Conservation (phyloP, 768 basidiomycete genomes). For the Macrolepiota albuminosa region DNA sequence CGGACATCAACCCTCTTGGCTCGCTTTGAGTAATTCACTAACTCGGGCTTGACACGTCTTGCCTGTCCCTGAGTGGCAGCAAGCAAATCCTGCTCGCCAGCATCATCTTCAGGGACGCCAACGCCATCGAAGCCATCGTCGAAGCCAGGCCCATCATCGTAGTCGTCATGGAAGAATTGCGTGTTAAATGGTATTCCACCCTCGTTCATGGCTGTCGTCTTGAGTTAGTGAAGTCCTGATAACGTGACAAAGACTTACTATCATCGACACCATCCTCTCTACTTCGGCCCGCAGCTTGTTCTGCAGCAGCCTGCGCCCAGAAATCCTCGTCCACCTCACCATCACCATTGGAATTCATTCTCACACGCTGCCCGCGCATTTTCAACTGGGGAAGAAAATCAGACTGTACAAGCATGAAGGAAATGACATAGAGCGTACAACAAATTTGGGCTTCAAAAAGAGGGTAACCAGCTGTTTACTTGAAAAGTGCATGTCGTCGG, state of each 20-base stretch:
- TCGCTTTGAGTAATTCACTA: slow-evolving; percentile 90
- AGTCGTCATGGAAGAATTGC: slow-evolving; percentile 94
- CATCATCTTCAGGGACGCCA: slow-evolving; percentile 44
- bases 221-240: not conserved
- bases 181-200: slow-evolving; percentile 82
- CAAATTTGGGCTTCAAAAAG: slow-evolving; percentile 95
- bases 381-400: slow-evolving; percentile 51
- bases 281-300: slow-evolving; percentile 60
- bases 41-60: slow-evolving; percentile 79
- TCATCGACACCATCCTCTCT: slow-evolving; percentile 54
- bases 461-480: slow-evolving; percentile 85
- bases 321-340: slow-evolving; percentile 95
- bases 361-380: slow-evolving; percentile 74
- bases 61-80: slow-evolving; percentile 74
- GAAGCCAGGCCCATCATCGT: slow-evolving; percentile 73
- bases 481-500: slow-evolving; percentile 98
- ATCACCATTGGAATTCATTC: slow-evolving; percentile 57
- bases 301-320: slow-evolving; percentile 94
- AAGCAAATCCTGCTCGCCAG: slow-evolving; percentile 83
- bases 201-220: slow-evolving; percentile 24
- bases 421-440: slow-evolving; percentile 48
- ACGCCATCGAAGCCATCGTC: slow-evolving; percentile 55
- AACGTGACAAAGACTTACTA: slow-evolving; percentile 37
- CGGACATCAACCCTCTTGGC: slow-evolving; percentile 97
- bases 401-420: not conserved